Evolutionary conservation across 805 yeast genomes (phyloP), one percentile per base, ranked within the genome.

Genomic region (Candida xiaguanensis): DNA sequence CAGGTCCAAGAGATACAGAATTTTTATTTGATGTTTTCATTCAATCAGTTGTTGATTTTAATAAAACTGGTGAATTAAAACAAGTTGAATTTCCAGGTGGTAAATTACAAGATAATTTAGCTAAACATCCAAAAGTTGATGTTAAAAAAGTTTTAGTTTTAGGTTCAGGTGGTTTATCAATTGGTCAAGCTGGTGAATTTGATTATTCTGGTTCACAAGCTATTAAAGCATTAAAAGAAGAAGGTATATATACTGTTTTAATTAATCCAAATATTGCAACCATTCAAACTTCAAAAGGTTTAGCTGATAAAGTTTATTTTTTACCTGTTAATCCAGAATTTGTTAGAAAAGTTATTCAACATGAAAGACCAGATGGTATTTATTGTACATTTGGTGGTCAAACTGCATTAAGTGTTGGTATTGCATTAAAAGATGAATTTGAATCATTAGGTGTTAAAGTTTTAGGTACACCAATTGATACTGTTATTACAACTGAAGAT

Each of bases 181-280:
- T 93, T 61, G 99, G 99, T 50, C 99, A 93, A 73, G 99, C 99
- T 48, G 99, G 99, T 67, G 99, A 93, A 70, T 93, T 93, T 58
- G 99, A 93, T 65, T 93, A 93, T 70, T 89, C 97, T 33, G 99
- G 99, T 58, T 88, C 96, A 40, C 99, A 93, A 70, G 99, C 99
- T 43, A 93, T 93, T 68, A 93, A 93, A 69, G 99, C 99, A 34
- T 75, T 93, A 68, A 91, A 88, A 65, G 97, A 93, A 72, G 98
- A 90, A 69, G 96, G 96, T 46, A 93, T 91, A 49, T 88, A 91
- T 75, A 90, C 98, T 41, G 83, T 93, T 51, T 77, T 93, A 58
- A 90, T 93, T 59, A 93, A 93, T 67, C 99, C 99, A 42, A 93
- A 93, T 66, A 93, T 93, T 61, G 99, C 99, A 39, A 93, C 99